Percentiles rank a stretch among this genome's conserved stretches.
Conservation (phyloP, 805 yeast genomes). For the Myxozyma melibiosi region DNA sequence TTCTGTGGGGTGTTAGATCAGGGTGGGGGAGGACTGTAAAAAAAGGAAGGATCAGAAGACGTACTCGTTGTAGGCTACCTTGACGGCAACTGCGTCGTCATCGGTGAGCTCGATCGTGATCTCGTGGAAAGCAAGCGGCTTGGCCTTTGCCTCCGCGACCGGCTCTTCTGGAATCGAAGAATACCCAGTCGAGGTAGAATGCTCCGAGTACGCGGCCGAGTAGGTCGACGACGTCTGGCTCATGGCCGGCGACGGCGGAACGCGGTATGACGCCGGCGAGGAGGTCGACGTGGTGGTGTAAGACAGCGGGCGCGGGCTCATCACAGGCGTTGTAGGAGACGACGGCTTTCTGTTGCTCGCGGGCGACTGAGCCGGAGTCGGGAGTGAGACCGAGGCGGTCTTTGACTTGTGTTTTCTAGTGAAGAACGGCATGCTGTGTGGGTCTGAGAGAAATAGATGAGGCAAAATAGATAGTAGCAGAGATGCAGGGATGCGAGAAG, state of each 20-base stretch:
- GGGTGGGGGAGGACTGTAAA: background rate
- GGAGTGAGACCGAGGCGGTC: background rate
- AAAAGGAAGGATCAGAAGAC: background rate
- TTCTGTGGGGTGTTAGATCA: conserved; percentile 7
- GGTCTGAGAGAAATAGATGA: background rate
- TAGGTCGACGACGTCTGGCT: background rate
- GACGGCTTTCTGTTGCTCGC: too few relatives aligned
- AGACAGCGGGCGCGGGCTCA: background rate
- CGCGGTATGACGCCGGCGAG: background rate
- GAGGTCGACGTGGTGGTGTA: conserved; percentile 2
- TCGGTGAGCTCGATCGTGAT: conserved; percentile 28
- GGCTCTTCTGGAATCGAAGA: conserved; percentile 7
- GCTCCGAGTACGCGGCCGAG: conserved; percentile 7
- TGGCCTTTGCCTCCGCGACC: background rate
- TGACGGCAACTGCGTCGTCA: conserved; percentile 28
- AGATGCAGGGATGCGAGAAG: too few relatives aligned
- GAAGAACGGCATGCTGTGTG: too few relatives aligned
- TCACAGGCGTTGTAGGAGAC: background rate
- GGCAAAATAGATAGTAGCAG: background rate
- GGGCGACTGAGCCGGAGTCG: background rate
- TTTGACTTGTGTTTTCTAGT: background rate
- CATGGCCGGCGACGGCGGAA: conserved; percentile 6
- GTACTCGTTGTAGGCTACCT: conserved; percentile 26
- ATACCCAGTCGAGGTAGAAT: conserved; percentile 1
- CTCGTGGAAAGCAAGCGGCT: conserved; percentile 9